A percentile compares a stretch with the other conserved stretches of the same genome.
These are phyloP conservation scores for Colletotrichum lupini DNA, from an alignment of 2,329 filamentous ascomycete genomes.

Conservation along the genomic window DNA sequence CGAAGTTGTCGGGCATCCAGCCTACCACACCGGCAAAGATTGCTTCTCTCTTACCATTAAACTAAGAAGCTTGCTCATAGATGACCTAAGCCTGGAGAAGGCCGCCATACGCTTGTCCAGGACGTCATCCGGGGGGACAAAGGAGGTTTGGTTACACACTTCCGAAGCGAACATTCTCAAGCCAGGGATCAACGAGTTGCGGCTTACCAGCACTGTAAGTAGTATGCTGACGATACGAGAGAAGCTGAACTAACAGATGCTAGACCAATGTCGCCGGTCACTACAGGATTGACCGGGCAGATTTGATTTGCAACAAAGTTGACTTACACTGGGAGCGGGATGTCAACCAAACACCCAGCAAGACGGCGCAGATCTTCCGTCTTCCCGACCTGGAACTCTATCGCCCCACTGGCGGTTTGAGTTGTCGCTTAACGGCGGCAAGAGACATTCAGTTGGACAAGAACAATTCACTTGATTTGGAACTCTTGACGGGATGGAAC, in stretches of 20 bases:
- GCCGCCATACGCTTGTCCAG: slow-evolving; percentile 49
- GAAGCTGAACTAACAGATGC: slow-evolving; percentile 41
- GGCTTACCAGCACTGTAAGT: slow-evolving; percentile 47
- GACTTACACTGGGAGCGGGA: slow-evolving; percentile 74
- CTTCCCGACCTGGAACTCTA: slow-evolving; percentile 77
- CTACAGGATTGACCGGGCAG: slow-evolving; percentile 80
- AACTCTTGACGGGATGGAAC: slow-evolving; percentile 81
- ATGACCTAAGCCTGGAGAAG: slow-evolving; percentile 73
- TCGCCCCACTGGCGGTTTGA: slow-evolving; percentile 75
- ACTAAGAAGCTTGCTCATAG: slow-evolving; percentile 78
- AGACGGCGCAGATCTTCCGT: slow-evolving; percentile 63
- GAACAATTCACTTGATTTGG: slow-evolving; percentile 80
- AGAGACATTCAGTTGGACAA: slow-evolving; percentile 83
- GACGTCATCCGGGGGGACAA: slow-evolving; percentile 41
- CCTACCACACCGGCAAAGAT: slow-evolving; percentile 78
- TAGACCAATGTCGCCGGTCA: slow-evolving; percentile 76
- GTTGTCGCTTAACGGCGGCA: slow-evolving; percentile 74
- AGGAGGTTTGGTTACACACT: slow-evolving; percentile 60
- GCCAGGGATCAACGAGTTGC: slow-evolving; percentile 58
- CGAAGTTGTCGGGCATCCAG: slow-evolving; percentile 73
- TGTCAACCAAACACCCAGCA: slow-evolving; percentile 57
- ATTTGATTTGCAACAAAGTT: slow-evolving; percentile 72
- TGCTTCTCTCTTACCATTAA: slow-evolving; percentile 78
- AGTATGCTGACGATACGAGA: not conserved
- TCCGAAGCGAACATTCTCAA: slow-evolving; percentile 56